A percentile compares a stretch with the other conserved stretches of the same genome.
These are phyloP conservation scores for Ascoidea tarda DNA, from an alignment of 805 yeast genomes.

Conservation along the genomic window DNA sequence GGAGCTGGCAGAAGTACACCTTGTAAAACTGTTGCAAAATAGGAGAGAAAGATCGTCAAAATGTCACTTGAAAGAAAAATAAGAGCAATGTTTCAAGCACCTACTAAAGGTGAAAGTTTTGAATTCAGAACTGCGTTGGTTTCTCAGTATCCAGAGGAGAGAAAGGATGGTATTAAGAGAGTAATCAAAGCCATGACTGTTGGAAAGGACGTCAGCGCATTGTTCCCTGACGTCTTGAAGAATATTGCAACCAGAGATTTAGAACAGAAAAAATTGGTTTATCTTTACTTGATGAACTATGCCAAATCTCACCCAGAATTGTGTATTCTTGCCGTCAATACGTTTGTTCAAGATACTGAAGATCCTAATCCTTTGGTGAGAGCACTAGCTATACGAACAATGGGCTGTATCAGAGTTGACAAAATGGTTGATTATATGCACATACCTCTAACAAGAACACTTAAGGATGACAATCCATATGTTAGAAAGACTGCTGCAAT, in stretches of 20 bases:
- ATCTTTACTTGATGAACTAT: constrained; percentile 89
- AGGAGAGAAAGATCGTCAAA: neutral
- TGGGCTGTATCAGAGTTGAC: constrained; percentile 96
- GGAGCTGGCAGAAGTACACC: too few relatives aligned
- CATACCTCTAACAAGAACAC: constrained; percentile 71
- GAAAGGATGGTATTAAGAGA: constrained; percentile 93
- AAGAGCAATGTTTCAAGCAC: constrained; percentile 41
- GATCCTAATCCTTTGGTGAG: constrained; percentile 94
- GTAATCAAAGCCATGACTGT: constrained; percentile 97
- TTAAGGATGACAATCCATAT: constrained; percentile 89
- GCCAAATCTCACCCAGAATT: constrained; percentile 95
- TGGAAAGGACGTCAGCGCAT: constrained; percentile 88
- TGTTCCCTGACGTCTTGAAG: constrained; percentile 92
- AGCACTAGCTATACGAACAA: constrained; percentile 92
- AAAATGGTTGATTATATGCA: constrained; percentile 93
- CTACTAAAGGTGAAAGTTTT: constrained; percentile 62
- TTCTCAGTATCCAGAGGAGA: constrained; percentile 86
- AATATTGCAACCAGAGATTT: constrained; percentile 94
- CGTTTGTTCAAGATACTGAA: constrained; percentile 88
- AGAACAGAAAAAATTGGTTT: constrained; percentile 93
- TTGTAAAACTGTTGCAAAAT: too few relatives aligned
- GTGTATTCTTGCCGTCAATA: constrained; percentile 90
- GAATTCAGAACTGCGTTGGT: constrained; percentile 85
- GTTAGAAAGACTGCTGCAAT: constrained; percentile 96
- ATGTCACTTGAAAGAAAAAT: constrained; percentile 35